Percentiles rank a stretch among this genome's conserved stretches.
Evolutionary conservation across 2,329 filamentous ascomycete species (phyloP).

Genomic region (Ceratocystis ficicola): DNA sequence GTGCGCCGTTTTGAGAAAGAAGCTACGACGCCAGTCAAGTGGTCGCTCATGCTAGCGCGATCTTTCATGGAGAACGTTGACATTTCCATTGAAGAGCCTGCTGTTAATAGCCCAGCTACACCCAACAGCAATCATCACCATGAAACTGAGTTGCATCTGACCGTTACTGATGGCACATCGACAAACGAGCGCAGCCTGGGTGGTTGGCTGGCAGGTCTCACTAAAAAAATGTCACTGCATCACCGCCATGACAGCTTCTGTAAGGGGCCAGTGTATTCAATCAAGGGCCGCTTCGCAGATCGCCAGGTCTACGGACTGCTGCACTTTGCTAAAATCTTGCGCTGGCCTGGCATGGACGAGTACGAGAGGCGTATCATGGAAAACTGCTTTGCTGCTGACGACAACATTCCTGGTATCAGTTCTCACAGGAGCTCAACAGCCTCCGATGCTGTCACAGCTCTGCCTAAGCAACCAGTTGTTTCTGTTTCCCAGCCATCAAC

Average conservation of each 20-base stretch:
- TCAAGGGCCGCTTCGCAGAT: slow-evolving; percentile 43
- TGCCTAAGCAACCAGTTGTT: slow-evolving; percentile 7
- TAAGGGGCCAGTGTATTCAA: slow-evolving; percentile 35
- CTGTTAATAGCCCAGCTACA: slow-evolving; percentile 13
- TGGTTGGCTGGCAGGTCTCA: slow-evolving; percentile 48
- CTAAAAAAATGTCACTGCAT: slow-evolving; percentile 38
- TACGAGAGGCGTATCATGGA: slow-evolving; percentile 39
- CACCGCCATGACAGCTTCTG: slow-evolving; percentile 26
- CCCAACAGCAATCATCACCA: neutral
- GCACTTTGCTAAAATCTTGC: slow-evolving; percentile 50
- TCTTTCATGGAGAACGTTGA: slow-evolving; percentile 58
- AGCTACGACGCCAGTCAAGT: slow-evolving; percentile 50
- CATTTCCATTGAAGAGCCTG: slow-evolving; percentile 36
- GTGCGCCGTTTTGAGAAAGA: slow-evolving; percentile 50
- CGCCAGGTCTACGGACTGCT: slow-evolving; percentile 50
- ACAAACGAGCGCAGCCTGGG: slow-evolving; percentile 19
- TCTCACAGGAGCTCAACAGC: neutral
- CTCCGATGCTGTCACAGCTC: neutral
- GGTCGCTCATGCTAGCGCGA: slow-evolving; percentile 53
- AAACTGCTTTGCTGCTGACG: slow-evolving; percentile 29
- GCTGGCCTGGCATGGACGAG: slow-evolving; percentile 49
- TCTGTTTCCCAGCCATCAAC: slow-evolving; percentile 6
- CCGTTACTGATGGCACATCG: slow-evolving; percentile 25
- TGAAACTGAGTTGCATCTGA: slow-evolving; percentile 23
- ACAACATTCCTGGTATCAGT: neutral